These are phyloP conservation scores for Xylaria sp. DNA, from an alignment of 2,329 filamentous ascomycete genomes.

Conservation along the genomic window DNA sequence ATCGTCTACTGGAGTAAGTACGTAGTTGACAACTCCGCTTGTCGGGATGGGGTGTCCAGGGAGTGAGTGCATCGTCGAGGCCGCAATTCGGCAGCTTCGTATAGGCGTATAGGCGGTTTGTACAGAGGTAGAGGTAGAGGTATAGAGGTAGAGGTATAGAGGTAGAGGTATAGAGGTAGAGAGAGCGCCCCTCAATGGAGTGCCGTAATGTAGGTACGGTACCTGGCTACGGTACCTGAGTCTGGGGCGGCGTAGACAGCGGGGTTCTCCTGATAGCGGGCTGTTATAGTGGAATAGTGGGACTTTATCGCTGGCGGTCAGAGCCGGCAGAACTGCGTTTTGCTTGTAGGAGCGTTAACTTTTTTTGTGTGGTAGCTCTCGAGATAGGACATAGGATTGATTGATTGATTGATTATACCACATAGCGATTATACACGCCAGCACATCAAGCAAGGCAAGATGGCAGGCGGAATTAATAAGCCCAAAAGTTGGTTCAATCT, in stretches of 20 bases:
- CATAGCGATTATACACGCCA: background rate
- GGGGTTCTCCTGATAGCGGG: slow-evolving; percentile 38
- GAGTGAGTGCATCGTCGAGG: background rate
- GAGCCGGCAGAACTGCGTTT: slow-evolving; percentile 42
- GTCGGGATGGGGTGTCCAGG: background rate
- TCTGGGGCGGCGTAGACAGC: slow-evolving; percentile 5
- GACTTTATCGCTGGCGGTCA: slow-evolving; percentile 43
- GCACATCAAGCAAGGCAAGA: slow-evolving; percentile 37
- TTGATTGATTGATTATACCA: no score
- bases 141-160: background rate
- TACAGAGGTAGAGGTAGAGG: background rate
- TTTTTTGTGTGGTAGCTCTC: slow-evolving; percentile 40
- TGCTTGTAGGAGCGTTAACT: slow-evolving; percentile 35
- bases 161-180: no score
- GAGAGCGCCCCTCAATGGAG: slow-evolving; percentile 1
- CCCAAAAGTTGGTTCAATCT: slow-evolving; percentile 46
- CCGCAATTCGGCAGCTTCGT: background rate
- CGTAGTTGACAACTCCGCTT: background rate
- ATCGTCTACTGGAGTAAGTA: background rate
- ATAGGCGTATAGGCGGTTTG: no score
- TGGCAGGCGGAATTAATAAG: slow-evolving; percentile 48
- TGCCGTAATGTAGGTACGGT: background rate
- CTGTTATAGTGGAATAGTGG: slow-evolving; percentile 35
- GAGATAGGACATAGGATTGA: no score
- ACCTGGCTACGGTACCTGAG: background rate